Conservation (phyloP, 2,329 filamentous ascomycete genomes). For the Pyrenophora tritici-repentis region DNA sequence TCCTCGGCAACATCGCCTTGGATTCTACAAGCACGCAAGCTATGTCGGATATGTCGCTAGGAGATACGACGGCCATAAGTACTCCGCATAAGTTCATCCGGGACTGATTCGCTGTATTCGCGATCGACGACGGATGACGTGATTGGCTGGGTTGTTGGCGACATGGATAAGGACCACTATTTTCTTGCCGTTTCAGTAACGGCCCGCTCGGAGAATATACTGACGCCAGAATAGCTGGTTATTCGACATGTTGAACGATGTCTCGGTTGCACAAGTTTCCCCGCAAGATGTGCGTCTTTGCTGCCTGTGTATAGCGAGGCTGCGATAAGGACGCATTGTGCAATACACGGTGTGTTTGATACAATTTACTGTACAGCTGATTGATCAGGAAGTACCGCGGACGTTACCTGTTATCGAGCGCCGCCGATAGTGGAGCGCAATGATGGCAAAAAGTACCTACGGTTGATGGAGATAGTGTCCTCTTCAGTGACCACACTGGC, state of each 20-base stretch:
- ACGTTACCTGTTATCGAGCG: conserved; percentile 2
- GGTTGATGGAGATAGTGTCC: neutral
- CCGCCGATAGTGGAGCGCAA: too few relatives aligned
- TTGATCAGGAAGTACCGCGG: conserved; percentile 24
- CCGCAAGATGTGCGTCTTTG: neutral
- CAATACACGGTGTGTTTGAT: conserved; percentile 38
- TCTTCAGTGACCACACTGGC: too few relatives aligned
- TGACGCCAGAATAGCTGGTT: conserved; percentile 7
- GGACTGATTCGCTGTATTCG: conserved; percentile 29
- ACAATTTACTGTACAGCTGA: conserved; percentile 28
- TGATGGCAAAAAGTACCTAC: neutral
- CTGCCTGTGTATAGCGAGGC: conserved; percentile 11
- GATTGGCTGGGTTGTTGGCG: conserved; percentile 38
- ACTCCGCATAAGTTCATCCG: neutral
- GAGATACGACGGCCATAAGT: neutral
- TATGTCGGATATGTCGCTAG: neutral
- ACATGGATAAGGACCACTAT: conserved; percentile 28
- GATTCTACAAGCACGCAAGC: neutral
- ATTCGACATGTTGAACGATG: conserved; percentile 8
- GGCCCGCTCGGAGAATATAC: conserved; percentile 10
- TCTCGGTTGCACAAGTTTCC: conserved; percentile 7
- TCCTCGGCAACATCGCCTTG: neutral
- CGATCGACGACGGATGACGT: conserved; percentile 36
- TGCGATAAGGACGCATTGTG: conserved; percentile 27
- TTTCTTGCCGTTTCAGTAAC: conserved; percentile 10